These are phyloP conservation scores for Diplodia intermedia DNA, from an alignment of 2,329 filamentous ascomycete species.

Conservation along the genomic window DNA sequence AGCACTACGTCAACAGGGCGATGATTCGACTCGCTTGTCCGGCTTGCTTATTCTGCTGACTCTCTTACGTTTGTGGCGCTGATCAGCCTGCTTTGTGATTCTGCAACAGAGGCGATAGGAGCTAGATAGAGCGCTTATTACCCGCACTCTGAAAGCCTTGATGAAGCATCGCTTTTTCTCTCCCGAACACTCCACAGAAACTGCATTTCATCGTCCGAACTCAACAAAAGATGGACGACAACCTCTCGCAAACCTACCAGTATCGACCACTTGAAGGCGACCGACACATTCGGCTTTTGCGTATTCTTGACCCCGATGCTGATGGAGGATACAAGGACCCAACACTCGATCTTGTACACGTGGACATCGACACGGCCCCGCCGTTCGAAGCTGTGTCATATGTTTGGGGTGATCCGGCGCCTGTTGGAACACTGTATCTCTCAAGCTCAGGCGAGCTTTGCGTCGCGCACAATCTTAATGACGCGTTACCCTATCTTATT, in stretches of 20 bases:
- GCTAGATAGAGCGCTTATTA: too few species aligned
- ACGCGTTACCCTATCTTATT: background rate
- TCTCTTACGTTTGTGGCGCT: too few species aligned
- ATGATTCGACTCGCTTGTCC: too few species aligned
- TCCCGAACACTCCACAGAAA: too few species aligned
- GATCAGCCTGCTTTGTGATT: too few species aligned
- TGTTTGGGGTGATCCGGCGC: background rate
- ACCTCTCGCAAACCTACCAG: background rate
- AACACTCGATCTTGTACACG: background rate
- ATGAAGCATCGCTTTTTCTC: too few species aligned
- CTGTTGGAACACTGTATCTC: background rate
- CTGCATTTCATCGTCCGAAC: too few species aligned
- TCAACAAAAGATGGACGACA: background rate
- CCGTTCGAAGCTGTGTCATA: background rate
- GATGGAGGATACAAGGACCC: background rate
- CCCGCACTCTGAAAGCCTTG: too few species aligned
- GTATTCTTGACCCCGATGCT: background rate
- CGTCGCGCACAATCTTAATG: background rate
- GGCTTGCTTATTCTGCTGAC: too few species aligned
- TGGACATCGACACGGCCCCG: background rate
- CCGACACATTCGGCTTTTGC: background rate
- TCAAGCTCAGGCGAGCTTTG: background rate
- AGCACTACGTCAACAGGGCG: too few species aligned
- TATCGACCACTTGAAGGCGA: background rate
- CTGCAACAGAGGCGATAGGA: too few species aligned